Base-by-base conservation (phyloP, 345 rosid species). In the Eucalyptus shirleyi region DNA sequence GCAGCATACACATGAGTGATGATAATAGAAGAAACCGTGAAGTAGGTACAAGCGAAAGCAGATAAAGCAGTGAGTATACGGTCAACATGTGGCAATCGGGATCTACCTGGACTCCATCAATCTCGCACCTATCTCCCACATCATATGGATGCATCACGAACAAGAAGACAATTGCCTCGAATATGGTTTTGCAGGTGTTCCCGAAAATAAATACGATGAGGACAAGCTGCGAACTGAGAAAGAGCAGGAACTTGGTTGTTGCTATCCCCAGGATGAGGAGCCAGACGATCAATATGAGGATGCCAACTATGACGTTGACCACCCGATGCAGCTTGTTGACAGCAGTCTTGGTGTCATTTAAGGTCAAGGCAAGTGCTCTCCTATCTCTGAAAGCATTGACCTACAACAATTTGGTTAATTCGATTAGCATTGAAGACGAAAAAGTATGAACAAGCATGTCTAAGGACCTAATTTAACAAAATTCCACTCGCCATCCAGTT, bases 301-400 rank as follows among this genome's bases (percentile, higher is more conserved):
- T 92, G 89, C 94, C 92, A 87, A 96, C 95, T 55, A 96, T 80
- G 30, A 91, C 51, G 89, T 97, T 92, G 9, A 96, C 89, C 77
- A 98, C 92, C 9, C 81, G 89, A 92, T 98, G 99, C 89, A 98
- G 99, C 90, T 92, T 94, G 92, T 98, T 96, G 89, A 98, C 99
- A 15, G 99, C 99, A 56, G 99, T 98, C 89, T 98, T 97, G 6
- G 99, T 98, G 87, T 98, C 99, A 72, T 97, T 95, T 91, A 98
- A 86, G 26, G 99, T 97, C 91, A 96, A 89, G 55, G 99, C 94
- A 44, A 98, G 95, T 8, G 99, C 99, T 91, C 95, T 97, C 90
- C 99, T 91, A 88, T 98, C 98, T 90, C 98, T 94, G 86, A 95
- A 98, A 32, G 96, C 99, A 94, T 95, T 94, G 42, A 97, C 98